Evolutionary conservation across 345 rosid genomes (phyloP), one percentile per base, ranked within the genome.

Genomic region (Corchorus capsularis): DNA sequence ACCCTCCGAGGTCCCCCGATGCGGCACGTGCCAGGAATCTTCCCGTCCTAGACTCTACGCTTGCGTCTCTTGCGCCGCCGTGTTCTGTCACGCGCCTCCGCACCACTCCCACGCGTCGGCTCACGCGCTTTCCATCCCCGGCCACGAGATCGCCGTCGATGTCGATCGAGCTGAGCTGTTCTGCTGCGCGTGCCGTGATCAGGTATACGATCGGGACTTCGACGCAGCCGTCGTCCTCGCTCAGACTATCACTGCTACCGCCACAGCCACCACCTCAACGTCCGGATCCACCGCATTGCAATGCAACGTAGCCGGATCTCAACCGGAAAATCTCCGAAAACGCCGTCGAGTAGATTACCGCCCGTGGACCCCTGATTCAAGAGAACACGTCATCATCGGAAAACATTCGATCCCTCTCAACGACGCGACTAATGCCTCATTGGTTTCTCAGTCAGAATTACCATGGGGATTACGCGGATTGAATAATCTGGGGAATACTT

Each of bases 121-220:
- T 32, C 94, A 90, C 78, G 87, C 83, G 10, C 37, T 63, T 45
- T 57, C 86, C 52, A 47, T 50, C 2, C 71, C 79, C 2, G 87
- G 89, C 0, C 93, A 89, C 77, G 91, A 87, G 89, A 87, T 87
- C 82, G 83, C 87, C 2, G 86, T 90, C 49, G 93, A 85, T 61
- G 88, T 87, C 73, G 91, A 85, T 62, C 90, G 90, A 0, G 84
- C 89, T 11, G 93, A 91, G 85, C 87, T 87, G 0, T 89, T 87
- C 78, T 89, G 95, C 55, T 87, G 90, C 81, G 82, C 80, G 27
- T 86, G 91, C 77, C 79, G 83, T 35, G 92, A 89, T 73, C 91
- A 87, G 83, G 85, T 89, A n/a, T 87, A 87, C 79, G 92, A 85
- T 55, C 83, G 79, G 39, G 86, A 85, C 64, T 86, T 88, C 63